Percentiles rank a stretch among this genome's conserved stretches.
phyloP scores from a whole-genome alignment of 2,329 filamentous ascomycete genomes.

The Phialophora expanda region DNA sequence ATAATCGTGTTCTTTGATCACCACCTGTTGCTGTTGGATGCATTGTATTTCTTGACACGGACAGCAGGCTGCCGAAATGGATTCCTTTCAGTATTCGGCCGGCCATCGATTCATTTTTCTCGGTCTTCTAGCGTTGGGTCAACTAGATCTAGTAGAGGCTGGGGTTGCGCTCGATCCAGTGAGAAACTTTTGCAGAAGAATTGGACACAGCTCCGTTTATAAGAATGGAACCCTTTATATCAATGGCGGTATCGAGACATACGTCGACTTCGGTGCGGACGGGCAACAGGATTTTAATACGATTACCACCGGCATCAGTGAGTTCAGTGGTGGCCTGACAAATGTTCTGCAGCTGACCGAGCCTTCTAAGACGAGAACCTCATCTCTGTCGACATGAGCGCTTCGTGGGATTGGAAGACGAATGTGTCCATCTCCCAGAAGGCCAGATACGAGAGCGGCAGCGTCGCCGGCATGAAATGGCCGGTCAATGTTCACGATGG shows the following conservation, averaged over 20 bases:
- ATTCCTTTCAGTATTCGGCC: neutral
- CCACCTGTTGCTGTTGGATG: neutral
- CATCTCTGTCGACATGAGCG: constrained; percentile 41
- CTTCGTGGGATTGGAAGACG: constrained; percentile 27
- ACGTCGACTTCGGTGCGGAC: constrained; percentile 35
- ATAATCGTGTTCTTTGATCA: neutral
- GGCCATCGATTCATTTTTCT: constrained; percentile 14
- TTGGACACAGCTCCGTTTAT: constrained; percentile 43
- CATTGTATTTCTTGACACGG: neutral
- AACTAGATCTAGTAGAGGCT: constrained; percentile 19
- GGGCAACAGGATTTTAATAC: constrained; percentile 32
- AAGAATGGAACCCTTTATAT: constrained; percentile 43
- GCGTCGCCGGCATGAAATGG: constrained; percentile 42
- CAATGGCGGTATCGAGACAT: constrained; percentile 42
- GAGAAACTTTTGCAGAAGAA: constrained; percentile 41
- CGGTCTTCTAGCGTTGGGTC: constrained; percentile 17
- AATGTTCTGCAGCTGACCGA: constrained; percentile 4
- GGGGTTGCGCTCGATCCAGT: constrained; percentile 39
- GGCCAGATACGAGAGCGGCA: constrained; percentile 11
- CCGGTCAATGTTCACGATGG: constrained; percentile 40
- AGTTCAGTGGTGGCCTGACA: neutral
- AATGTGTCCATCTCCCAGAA: constrained; percentile 27
- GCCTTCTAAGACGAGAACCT: constrained; percentile 41
- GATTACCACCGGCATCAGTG: constrained; percentile 43
- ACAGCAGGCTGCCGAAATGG: constrained; percentile 22